These are phyloP conservation scores for Colletotrichum sp. DNA, from an alignment of 2,329 filamentous ascomycete genomes.

Conservation along the genomic window DNA sequence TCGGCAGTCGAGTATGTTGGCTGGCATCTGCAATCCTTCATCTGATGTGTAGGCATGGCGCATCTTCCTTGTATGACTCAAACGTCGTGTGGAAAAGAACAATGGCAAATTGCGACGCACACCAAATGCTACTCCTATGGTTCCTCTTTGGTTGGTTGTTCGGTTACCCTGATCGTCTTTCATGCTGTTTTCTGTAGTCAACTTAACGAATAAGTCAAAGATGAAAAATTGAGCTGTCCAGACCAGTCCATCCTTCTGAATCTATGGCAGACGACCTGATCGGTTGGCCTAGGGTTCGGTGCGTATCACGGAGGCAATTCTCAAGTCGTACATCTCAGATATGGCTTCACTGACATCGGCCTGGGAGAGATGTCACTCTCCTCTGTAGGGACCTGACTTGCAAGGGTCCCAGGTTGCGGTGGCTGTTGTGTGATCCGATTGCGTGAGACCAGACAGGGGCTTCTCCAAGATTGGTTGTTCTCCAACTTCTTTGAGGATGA, in stretches of 20 bases:
- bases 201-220: not conserved
- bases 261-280: not conserved
- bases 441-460: not conserved
- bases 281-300: not conserved
- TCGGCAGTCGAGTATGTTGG: not conserved
- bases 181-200: not conserved
- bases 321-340: not conserved
- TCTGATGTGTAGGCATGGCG: not conserved
- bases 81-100: not conserved
- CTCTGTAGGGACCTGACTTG: not conserved
- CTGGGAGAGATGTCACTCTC: not conserved
- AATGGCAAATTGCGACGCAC: not conserved
- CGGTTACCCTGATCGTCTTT: not conserved
- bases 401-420: not conserved
- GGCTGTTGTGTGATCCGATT: slow-evolving; percentile 3
- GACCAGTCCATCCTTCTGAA: not conserved
- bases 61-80: not conserved
- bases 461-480: slow-evolving; percentile 10
- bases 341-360: not conserved
- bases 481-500: not conserved
- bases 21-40: not conserved
- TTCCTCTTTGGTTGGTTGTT: not conserved
- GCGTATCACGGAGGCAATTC: not conserved
- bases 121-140: not conserved
- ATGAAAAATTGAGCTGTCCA: not conserved